A percentile compares a stretch with the other conserved stretches of the same genome.
These are phyloP conservation scores for Neonectria magnoliae DNA, from an alignment of 2,329 filamentous ascomycete genomes.

Conservation along the genomic window DNA sequence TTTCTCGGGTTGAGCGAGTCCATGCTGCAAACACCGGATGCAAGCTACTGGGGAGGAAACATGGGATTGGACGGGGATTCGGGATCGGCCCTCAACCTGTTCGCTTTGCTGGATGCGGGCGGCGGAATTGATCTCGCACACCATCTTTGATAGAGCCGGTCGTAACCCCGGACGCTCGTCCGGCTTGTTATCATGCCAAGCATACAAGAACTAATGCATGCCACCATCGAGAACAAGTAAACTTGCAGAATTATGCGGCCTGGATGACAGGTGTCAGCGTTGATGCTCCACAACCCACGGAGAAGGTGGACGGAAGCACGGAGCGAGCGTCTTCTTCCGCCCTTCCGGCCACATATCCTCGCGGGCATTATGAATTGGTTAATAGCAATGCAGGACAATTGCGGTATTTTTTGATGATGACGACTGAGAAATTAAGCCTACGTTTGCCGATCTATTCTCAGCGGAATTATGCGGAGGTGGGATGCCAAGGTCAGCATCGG, in stretches of 20 bases:
- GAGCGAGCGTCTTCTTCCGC: neutral
- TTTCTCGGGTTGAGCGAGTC: conserved; percentile 52
- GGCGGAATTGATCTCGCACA: conserved; percentile 63
- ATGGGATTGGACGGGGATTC: conserved; percentile 54
- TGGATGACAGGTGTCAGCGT: neutral
- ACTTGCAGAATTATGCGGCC: neutral
- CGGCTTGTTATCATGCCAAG: neutral
- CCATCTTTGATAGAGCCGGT: conserved; percentile 40
- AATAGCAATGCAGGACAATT: neutral
- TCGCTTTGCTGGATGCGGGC: conserved; percentile 61
- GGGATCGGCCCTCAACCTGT: conserved; percentile 59
- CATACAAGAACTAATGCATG: neutral
- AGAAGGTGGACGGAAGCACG: neutral
- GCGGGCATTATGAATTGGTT: neutral
- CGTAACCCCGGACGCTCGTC: neutral
- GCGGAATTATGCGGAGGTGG: neutral
- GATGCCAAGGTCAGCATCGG: neutral
- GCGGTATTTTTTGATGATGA: neutral
- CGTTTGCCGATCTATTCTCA: neutral
- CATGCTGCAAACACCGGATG: conserved; percentile 54
- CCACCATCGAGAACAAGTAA: neutral
- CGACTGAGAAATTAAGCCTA: neutral
- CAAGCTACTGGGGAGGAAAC: conserved; percentile 50
- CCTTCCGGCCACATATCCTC: neutral
- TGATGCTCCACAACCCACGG: neutral